phyloP scores from a whole-genome alignment of 148 eudicot species.

The Vaccinium macrocarpon region DNA sequence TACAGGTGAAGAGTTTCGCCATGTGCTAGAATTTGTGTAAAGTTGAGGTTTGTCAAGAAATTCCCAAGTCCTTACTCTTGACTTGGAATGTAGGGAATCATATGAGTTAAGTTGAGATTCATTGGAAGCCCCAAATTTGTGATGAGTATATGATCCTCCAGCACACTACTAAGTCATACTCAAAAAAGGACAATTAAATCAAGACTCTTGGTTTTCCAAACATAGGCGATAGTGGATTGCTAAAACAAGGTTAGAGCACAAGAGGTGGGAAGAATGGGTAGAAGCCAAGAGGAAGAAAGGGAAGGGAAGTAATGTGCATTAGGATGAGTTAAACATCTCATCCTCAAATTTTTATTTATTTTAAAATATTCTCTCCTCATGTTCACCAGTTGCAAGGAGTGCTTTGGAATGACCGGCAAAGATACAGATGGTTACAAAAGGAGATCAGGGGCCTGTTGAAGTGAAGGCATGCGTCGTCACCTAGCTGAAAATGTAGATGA shows the following conservation, averaged over 20 bases:
- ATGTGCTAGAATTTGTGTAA: not conserved
- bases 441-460: not conserved
- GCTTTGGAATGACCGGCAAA: not conserved
- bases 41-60: not conserved
- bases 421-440: not conserved
- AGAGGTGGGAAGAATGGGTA: not conserved
- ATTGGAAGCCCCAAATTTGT: not conserved
- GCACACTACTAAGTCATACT: not conserved
- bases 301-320: not conserved
- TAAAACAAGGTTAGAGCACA: not conserved
- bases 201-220: not conserved
- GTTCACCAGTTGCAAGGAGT: not conserved
- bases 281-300: not conserved
- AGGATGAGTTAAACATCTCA: not conserved
- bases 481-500: not conserved
- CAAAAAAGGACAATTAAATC: not conserved
- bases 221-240: not conserved
- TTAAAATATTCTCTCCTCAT: not conserved
- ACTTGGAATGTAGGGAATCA: not conserved
- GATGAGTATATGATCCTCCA: not conserved
- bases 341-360: not conserved
- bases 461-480: not conserved
- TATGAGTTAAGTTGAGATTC: not conserved
- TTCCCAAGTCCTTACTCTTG: not conserved
- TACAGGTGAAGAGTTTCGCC: not conserved